Conservation (phyloP, 352 stramenopile genomes). For the Elongisporangium undulatum region DNA sequence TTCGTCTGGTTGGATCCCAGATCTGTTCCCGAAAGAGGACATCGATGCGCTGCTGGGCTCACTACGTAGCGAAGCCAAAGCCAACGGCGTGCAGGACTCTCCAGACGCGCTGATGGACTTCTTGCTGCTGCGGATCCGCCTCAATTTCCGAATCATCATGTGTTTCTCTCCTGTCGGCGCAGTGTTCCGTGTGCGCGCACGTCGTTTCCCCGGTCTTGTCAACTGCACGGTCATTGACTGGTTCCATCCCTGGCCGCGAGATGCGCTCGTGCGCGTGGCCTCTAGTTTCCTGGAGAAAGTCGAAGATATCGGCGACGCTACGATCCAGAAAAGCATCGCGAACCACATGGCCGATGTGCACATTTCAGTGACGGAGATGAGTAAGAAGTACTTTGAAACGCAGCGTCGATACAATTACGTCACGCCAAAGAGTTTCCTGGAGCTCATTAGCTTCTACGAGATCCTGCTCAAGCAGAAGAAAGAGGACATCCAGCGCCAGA, state of each 20-base stretch:
- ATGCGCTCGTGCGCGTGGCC: slow-evolving; percentile 96
- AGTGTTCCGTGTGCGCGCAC: slow-evolving; percentile 94
- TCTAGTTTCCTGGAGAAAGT: slow-evolving; percentile 95
- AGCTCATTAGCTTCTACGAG: slow-evolving; percentile 98
- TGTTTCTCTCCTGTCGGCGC: slow-evolving; percentile 97
- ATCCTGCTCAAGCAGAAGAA: slow-evolving; percentile 95
- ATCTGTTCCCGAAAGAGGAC: slow-evolving; percentile 97
- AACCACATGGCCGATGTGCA: slow-evolving; percentile 98
- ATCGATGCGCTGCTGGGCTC: slow-evolving; percentile 90
- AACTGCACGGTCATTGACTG: slow-evolving; percentile 98
- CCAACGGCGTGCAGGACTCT: slow-evolving; percentile 91
- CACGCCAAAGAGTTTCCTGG: slow-evolving; percentile 97
- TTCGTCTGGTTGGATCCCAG: slow-evolving; percentile 93
- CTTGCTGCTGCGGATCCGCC: slow-evolving; percentile 90
- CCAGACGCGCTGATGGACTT: slow-evolving; percentile 95
- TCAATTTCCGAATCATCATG: slow-evolving; percentile 96
- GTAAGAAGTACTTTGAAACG: slow-evolving; percentile 93
- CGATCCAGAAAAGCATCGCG: slow-evolving; percentile 89
- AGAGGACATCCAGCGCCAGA: slow-evolving; percentile 92
- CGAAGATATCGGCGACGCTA: slow-evolving; percentile 81
- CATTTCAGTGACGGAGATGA: slow-evolving; percentile 96
- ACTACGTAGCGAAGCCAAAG: slow-evolving; percentile 94
- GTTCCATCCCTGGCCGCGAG: slow-evolving; percentile 97
- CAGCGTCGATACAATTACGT: slow-evolving; percentile 98
- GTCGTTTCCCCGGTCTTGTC: slow-evolving; percentile 95